Evolutionary conservation across 306 rosid genomes (phyloP), one percentile per base, ranked within the genome.

Genomic region (Prunus armeniaca): DNA sequence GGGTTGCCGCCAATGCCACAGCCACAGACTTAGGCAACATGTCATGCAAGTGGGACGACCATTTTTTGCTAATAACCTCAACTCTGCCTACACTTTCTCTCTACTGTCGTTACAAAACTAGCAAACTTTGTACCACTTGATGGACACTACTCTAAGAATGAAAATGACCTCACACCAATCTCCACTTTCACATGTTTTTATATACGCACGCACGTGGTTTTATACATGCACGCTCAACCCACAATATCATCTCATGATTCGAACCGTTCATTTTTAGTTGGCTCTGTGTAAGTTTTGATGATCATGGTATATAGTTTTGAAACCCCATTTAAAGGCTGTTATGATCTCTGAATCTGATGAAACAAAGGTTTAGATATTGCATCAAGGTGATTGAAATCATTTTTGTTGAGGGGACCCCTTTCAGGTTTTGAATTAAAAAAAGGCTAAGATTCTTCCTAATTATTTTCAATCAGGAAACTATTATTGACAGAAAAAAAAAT

Each of bases 361-460:
- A 72, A 38, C 43, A 38, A 38, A 38, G 43, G 43, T 38, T 38
- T 71, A 67, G 65, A 34, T 34, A 34, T 41, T 58, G 75, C 30
- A 78, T 9, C 30, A 12, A 65, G 73, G 34, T 65, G 58, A 49
- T 28, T 14, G 58, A 17, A 28, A 56, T 49, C 52, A 56, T 24
- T 64, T 12, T 11, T 32, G 17, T 49, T 49, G 54, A 49, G 54
- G 19, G 54, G 54, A 49, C 49, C 74, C 69, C 24, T 60, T 73
- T 41, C 24, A 28, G 61, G 74, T 68, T 74, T 13, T 49, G 54
- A 15, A 38, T 38, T 14, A 13, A 11, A 12, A 56, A 61, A 76
- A 49, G 68, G 82, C 76, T 12, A 46, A 76, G 81, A 81, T 72
- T 83, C 67, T 58, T 49, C 10, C 52, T 49, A 83, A 54, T 64